Evolutionary conservation across 2,329 filamentous ascomycete genomes (phyloP).

Genomic region (Polytolypa hystricis): DNA sequence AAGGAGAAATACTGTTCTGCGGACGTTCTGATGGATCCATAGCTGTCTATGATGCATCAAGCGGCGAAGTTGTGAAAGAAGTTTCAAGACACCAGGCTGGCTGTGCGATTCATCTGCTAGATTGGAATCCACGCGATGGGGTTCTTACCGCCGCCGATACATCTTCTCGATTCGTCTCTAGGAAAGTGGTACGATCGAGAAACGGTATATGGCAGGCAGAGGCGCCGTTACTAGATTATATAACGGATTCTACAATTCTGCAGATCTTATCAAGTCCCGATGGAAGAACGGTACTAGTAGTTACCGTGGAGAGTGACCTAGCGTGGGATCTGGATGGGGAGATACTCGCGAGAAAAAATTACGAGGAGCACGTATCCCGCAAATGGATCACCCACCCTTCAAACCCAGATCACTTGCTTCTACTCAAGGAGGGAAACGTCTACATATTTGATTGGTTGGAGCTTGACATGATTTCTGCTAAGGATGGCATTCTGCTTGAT

Average conservation of each 20-base stretch:
- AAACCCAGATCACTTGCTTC: not conserved
- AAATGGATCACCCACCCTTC: not conserved
- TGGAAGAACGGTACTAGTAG: not conserved
- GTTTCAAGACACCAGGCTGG: slow-evolving; percentile 7
- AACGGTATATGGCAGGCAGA: not conserved
- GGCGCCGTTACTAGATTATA: not conserved
- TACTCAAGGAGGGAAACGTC: not conserved
- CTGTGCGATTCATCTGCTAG: slow-evolving; percentile 7
- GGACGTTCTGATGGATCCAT: slow-evolving; percentile 9
- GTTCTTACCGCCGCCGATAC: slow-evolving; percentile 3
- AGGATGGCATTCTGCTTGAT: not conserved
- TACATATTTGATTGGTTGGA: not conserved
- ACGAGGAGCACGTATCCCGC: not conserved
- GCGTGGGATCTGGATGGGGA: not conserved
- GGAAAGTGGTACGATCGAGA: not conserved
- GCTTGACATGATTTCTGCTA: not conserved
- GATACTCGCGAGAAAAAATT: not conserved
- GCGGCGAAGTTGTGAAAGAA: slow-evolving; percentile 5
- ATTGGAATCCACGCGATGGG: slow-evolving; percentile 1
- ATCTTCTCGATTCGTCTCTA: not conserved
- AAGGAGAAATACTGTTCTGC: slow-evolving; percentile 5
- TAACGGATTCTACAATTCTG: not conserved
- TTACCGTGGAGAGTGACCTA: not conserved
- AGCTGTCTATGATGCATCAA: slow-evolving; percentile 9
- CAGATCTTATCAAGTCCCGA: not conserved